phyloP scores from a whole-genome alignment of 1,284 basidiomycete genomes.

The Ganoderma sp. region DNA sequence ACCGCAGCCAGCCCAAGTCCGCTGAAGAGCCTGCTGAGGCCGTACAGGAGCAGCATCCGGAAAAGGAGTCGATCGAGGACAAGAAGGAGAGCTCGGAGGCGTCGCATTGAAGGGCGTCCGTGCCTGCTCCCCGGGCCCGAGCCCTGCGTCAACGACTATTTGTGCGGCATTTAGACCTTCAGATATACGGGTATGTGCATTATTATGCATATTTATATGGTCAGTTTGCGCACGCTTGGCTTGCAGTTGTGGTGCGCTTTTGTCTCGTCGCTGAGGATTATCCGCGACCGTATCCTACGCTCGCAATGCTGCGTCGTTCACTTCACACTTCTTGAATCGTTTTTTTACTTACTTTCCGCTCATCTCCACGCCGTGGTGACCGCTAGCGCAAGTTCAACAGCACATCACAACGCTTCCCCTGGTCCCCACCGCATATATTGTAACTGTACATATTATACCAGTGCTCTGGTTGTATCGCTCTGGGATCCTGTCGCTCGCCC shows the following conservation, averaged over 20 bases:
- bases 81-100: slow-evolving; percentile 9
- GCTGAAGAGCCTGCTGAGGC: slow-evolving; percentile 19
- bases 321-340: too few relatives aligned
- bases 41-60: not conserved
- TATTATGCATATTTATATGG: not conserved
- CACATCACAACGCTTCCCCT: not conserved
- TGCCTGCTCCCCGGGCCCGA: too few relatives aligned
- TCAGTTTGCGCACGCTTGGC: too few relatives aligned
- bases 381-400: too few relatives aligned
- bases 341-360: too few relatives aligned
- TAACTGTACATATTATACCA: not conserved
- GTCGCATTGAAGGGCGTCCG: slow-evolving; percentile 7
- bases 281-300: too few relatives aligned
- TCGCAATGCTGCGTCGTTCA: too few relatives aligned
- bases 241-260: too few relatives aligned
- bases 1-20: slow-evolving; percentile 6
- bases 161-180: not conserved
- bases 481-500: not conserved
- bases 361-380: too few relatives aligned
- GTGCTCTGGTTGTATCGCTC: not conserved
- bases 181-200: not conserved
- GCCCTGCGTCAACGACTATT: not conserved
- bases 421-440: not conserved
- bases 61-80: slow-evolving; percentile 16
- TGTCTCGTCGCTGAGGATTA: too few relatives aligned